Evolutionary conservation across 208 protist genomes (phyloP).

Genomic region (Wallacemonas rigidus): DNA sequence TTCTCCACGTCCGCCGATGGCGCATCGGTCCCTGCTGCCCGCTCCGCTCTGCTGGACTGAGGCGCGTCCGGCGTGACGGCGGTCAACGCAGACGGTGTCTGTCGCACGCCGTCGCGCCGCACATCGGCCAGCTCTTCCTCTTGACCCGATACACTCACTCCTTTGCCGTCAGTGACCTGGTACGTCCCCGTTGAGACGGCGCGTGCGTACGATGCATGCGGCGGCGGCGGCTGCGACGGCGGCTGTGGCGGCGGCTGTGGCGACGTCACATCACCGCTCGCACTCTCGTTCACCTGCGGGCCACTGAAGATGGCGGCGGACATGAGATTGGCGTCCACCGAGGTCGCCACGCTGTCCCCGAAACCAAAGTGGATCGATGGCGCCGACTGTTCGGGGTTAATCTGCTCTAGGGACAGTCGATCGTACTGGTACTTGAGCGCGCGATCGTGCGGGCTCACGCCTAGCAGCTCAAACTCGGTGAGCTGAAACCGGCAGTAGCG

Average conservation of each 20-base stretch:
- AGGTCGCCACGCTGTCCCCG: constrained; percentile 11
- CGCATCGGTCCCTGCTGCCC: too few relatives aligned
- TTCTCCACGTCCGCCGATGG: too few relatives aligned
- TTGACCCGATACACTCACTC: too few relatives aligned
- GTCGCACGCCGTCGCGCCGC: too few relatives aligned
- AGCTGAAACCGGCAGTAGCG: constrained; percentile 62
- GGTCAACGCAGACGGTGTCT: too few relatives aligned
- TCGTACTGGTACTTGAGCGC: constrained; percentile 24
- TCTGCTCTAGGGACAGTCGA: constrained; percentile 20
- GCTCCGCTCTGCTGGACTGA: too few relatives aligned
- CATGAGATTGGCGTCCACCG: constrained; percentile 4
- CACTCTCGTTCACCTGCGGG: background rate
- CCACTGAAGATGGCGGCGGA: constrained; percentile 15
- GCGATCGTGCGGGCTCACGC: constrained; percentile 4
- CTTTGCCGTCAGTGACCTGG: too few relatives aligned
- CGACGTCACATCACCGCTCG: background rate
- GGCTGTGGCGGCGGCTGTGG: background rate
- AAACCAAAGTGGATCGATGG: constrained; percentile 31
- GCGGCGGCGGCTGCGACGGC: background rate
- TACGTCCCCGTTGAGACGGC: too few relatives aligned
- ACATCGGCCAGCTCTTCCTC: too few relatives aligned
- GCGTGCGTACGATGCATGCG: too few relatives aligned
- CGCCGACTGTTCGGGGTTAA: constrained; percentile 11
- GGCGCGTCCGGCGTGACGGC: too few relatives aligned
- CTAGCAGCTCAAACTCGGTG: constrained; percentile 42